Evolutionary conservation across 371 early-diverging fungal genomes (phyloP).

Genomic region (Mortierella sp.): DNA sequence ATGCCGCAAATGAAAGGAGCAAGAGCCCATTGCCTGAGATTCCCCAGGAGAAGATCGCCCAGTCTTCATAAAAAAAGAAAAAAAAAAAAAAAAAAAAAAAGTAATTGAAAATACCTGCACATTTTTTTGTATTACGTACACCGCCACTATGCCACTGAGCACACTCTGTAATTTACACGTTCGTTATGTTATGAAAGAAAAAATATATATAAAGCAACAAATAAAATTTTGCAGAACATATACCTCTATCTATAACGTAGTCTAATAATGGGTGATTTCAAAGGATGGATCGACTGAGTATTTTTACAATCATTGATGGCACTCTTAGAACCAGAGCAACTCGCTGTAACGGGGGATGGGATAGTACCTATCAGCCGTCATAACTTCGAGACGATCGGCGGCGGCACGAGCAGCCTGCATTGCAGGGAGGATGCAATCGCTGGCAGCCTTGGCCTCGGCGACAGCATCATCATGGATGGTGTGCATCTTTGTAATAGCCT

Average conservation of each 20-base stretch:
- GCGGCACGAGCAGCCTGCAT: conserved; percentile 80
- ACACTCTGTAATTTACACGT: not conserved
- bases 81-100: conserved; percentile 2
- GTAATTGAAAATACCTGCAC: not conserved
- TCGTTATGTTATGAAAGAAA: not conserved
- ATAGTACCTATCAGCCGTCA: conserved; percentile 92
- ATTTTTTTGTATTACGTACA: not conserved
- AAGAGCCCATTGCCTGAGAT: conserved; percentile 15
- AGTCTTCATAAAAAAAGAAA: not conserved
- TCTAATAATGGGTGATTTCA: too few relatives aligned
- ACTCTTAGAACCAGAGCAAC: conserved; percentile 72
- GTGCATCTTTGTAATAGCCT: conserved; percentile 69
- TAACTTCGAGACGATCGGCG: conserved; percentile 84
- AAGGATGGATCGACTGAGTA: too few relatives aligned
- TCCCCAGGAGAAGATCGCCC: conserved; percentile 19
- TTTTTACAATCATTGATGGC: too few relatives aligned
- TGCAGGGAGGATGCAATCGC: conserved; percentile 71
- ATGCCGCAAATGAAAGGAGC: not conserved
- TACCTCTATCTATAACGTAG: too few relatives aligned
- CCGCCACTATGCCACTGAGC: not conserved
- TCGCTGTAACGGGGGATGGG: conserved; percentile 97
- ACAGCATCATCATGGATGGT: conserved; percentile 69
- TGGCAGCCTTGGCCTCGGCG: conserved; percentile 74
- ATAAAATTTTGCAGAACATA: not conserved
- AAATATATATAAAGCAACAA: not conserved